Evolutionary conservation across 2,329 filamentous ascomycete species (phyloP).

Genomic region (Knufia fluminis): DNA sequence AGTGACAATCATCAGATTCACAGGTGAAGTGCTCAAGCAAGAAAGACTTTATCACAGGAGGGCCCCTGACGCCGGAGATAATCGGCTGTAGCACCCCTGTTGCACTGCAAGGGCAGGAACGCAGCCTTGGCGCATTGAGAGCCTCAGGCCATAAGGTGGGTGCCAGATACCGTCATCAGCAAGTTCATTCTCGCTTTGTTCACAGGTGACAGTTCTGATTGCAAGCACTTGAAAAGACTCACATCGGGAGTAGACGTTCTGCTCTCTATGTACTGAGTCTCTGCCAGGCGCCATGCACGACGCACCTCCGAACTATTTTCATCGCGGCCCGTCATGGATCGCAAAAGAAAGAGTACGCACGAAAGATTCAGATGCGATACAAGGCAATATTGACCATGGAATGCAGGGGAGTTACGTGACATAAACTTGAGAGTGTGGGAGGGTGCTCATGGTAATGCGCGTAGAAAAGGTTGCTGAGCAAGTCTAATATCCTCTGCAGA

Average conservation of each 20-base stretch:
- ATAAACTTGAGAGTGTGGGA: slow-evolving; percentile 83
- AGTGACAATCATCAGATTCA: no score
- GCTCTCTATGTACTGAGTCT: slow-evolving; percentile 10
- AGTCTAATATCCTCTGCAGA: slow-evolving; percentile 42
- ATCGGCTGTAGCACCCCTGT: neutral
- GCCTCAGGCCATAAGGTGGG: slow-evolving; percentile 3
- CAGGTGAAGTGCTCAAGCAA: no score
- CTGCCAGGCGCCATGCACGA: slow-evolving; percentile 20
- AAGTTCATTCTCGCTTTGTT: neutral
- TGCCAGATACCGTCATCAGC: neutral
- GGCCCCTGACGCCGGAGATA: neutral
- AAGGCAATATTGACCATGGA: slow-evolving; percentile 9
- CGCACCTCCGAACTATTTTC: slow-evolving; percentile 15
- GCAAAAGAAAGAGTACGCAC: slow-evolving; percentile 40
- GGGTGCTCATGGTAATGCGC: slow-evolving; percentile 65
- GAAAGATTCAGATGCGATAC: neutral
- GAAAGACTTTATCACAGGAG: no score
- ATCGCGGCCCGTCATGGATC: slow-evolving; percentile 35
- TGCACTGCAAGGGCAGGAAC: neutral
- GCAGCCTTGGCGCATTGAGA: slow-evolving; percentile 2
- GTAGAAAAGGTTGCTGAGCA: slow-evolving; percentile 5
- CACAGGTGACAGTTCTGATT: neutral
- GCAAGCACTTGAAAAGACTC: slow-evolving; percentile 5
- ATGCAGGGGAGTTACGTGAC: slow-evolving; percentile 74
- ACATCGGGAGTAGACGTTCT: slow-evolving; percentile 7